A percentile compares a stretch with the other conserved stretches of the same genome.
phyloP scores from a whole-genome alignment of 352 stramenopile species.

The Globisporangium abappressorium region DNA sequence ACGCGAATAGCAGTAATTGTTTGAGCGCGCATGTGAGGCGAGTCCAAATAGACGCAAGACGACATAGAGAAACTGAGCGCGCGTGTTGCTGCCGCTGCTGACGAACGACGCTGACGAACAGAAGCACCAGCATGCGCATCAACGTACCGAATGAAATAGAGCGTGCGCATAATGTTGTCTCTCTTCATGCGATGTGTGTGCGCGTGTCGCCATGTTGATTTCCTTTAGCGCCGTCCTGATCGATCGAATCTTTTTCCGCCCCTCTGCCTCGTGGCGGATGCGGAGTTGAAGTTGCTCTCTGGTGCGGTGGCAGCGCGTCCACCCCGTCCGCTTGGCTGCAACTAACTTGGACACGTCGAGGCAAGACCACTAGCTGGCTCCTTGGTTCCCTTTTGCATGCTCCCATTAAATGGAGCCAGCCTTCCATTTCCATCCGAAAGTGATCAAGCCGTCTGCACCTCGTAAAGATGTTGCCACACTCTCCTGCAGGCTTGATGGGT shows the following conservation, averaged over 20 bases:
- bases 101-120: not conserved
- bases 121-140: not conserved
- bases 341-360: not conserved
- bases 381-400: not conserved
- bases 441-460: not conserved
- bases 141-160: constrained; percentile 9
- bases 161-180: not conserved
- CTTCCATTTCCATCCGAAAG: not conserved
- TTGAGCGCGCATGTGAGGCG: not conserved
- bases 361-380: not conserved
- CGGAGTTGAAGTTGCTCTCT: constrained; percentile 7
- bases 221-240: not conserved
- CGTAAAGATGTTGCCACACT: too few species aligned
- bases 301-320: not conserved
- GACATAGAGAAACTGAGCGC: constrained; percentile 9
- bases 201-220: not conserved
- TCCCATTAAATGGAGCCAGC: not conserved
- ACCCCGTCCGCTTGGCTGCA: not conserved
- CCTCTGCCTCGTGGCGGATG: not conserved
- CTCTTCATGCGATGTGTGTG: not conserved
- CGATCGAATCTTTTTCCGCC: not conserved
- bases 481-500: not conserved
- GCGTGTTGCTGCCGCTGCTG: not conserved
- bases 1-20: not conserved
- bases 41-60: not conserved